Conservation (phyloP, 495 filamentous ascomycete species). For the Daldinia decipiens region DNA sequence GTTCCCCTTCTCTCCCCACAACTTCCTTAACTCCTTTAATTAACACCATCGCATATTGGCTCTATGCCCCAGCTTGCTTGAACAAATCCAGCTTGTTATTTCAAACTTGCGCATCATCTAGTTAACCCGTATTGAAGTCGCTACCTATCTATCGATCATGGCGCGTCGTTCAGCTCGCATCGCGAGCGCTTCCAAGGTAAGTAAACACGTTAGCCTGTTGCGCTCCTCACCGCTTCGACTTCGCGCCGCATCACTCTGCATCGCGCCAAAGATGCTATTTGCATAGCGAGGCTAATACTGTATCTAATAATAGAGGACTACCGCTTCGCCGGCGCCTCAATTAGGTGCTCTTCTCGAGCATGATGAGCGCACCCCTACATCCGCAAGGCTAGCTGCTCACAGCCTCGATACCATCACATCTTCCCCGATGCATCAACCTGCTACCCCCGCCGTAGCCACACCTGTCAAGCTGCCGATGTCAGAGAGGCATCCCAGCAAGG, state of each 20-base stretch:
- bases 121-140: conserved; percentile 14
- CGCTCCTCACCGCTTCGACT: conserved; percentile 30
- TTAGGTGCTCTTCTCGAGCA: conserved; percentile 58
- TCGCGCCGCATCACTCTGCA: conserved; percentile 11
- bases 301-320: conserved; percentile 23
- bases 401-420: conserved; percentile 52
- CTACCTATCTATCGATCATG: conserved; percentile 18
- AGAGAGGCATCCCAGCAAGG: conserved; percentile 84
- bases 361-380: conserved; percentile 47
- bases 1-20: conserved; percentile 33
- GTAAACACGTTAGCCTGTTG: conserved; percentile 30
- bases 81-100: background rate
- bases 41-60: conserved; percentile 25
- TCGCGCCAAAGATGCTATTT: background rate
- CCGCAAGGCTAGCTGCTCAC: conserved; percentile 20
- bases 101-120: conserved; percentile 5
- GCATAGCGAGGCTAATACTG: background rate
- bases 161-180: conserved; percentile 61
- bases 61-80: conserved; percentile 24
- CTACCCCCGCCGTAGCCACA: conserved; percentile 55
- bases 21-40: conserved; percentile 36
- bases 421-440: conserved; percentile 56
- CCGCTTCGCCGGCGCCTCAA: conserved; percentile 46
- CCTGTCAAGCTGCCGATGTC: conserved; percentile 66
- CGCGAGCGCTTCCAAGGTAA: conserved; percentile 57